These are phyloP conservation scores for Trichoderma simmonsii DNA, from an alignment of 2,329 filamentous ascomycete species.

Conservation along the genomic window DNA sequence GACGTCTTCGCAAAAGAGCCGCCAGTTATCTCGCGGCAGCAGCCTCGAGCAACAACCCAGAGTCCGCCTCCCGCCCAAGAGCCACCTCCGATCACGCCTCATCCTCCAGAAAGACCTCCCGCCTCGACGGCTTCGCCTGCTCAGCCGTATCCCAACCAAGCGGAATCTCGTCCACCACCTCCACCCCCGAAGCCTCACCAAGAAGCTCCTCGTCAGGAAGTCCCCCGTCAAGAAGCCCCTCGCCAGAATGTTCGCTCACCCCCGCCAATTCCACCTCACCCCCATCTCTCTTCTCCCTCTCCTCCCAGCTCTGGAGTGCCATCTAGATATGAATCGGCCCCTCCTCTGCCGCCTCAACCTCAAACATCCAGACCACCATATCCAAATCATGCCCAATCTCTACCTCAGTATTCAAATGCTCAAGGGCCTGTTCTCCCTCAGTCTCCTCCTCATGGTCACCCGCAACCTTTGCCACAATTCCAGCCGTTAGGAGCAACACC, in stretches of 20 bases:
- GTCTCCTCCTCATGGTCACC: neutral
- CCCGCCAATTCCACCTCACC: conserved; percentile 29
- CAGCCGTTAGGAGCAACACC: neutral
- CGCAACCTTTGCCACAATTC: neutral
- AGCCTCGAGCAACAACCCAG: conserved; percentile 40
- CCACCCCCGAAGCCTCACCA: conserved; percentile 45
- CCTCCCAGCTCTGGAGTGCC: conserved; percentile 23
- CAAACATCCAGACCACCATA: neutral
- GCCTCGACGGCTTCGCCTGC: conserved; percentile 37
- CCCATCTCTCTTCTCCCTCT: conserved; percentile 24
- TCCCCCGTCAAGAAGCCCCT: neutral
- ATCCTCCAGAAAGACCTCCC: conserved; percentile 59
- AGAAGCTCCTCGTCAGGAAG: conserved; percentile 12
- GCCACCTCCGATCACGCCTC: conserved; percentile 68
- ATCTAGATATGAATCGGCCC: conserved; percentile 48
- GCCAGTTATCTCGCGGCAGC: conserved; percentile 74
- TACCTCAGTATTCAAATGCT: neutral
- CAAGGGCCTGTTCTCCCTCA: neutral
- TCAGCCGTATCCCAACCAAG: conserved; percentile 34
- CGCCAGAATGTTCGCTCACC: conserved; percentile 20
- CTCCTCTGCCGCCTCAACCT: conserved; percentile 42
- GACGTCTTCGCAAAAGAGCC: conserved; percentile 94
- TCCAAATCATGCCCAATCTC: neutral
- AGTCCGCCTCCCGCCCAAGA: conserved; percentile 32
- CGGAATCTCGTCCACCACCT: conserved; percentile 44